Base-by-base conservation (phyloP, 2,329 filamentous ascomycete genomes). In the Endocalyx cinctus region DNA sequence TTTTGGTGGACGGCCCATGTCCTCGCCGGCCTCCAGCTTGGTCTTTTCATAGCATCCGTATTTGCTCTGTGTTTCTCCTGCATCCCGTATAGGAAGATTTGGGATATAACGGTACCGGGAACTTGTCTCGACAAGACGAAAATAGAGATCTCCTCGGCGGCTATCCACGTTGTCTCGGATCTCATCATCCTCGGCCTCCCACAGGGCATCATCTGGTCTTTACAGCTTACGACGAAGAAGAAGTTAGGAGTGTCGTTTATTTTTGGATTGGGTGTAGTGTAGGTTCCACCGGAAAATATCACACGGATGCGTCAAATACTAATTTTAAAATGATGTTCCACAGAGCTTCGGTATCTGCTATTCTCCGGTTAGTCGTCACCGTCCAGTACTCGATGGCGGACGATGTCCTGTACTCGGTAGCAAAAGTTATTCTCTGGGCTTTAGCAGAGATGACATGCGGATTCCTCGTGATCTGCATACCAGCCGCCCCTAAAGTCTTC, bases 51-150 rank as follows among this genome's bases (percentile, higher is more conserved):
- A 11, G 13, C 17, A 3, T 25, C 45, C 25, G 46, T 55, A 31
- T 39, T 51, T 16, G 15, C 45, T 15, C 42, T 49, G 17, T 46
- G 52, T 17, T 45, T 58, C 19, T 43, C 54, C 17, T 59, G 56
- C 34, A 34, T 30, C 6, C 56, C 56, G 0, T 29, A 51, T n/a
- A 22, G 32, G 13, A 47, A 35, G 20, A 46, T 51, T 5, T 59
- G 53, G 54, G 45, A 55, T 27, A 28, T 33, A 12, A 34, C 34
- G 8, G 16, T 41, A 10, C 6, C 34, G 35, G 58, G 19, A 5
- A 12, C 10, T 13, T 31, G 29, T 15, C 16, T 31, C 6, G 13
- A 31, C 10, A 13, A 20, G 12, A 31, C 7, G 10, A 15, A 16
- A 7, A 12, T 31, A 5, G 22, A 31, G 13, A 15, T 31, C n/a